A percentile compares a stretch with the other conserved stretches of the same genome.
Conservation (phyloP, 2,329 filamentous ascomycete species). For the Pseudogymnoascus sp. region DNA sequence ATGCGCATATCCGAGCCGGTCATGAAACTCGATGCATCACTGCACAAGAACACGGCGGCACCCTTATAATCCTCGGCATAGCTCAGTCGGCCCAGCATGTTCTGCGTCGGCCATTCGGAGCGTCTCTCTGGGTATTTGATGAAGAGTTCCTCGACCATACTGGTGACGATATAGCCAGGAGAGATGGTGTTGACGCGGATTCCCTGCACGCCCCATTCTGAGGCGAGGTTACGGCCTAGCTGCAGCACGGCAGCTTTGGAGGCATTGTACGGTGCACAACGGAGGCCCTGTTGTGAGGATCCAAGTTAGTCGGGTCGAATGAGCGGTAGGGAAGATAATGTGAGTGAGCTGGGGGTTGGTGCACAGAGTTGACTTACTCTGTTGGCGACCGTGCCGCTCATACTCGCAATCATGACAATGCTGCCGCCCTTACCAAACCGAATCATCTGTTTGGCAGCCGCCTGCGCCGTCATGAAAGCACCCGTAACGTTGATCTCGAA, state of each 20-base stretch:
- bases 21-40: conserved; percentile 44
- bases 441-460: conserved; percentile 51
- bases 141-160: conserved; percentile 56
- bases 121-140: conserved; percentile 26
- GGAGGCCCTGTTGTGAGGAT: conserved; percentile 39
- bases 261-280: conserved; percentile 54
- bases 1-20: conserved; percentile 45
- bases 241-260: conserved; percentile 53
- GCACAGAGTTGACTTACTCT: conserved; percentile 32
- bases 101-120: conserved; percentile 49
- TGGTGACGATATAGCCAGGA: conserved; percentile 48
- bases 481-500: conserved; percentile 63
- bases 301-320: conserved; percentile 10
- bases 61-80: conserved; percentile 39
- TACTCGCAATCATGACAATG: conserved; percentile 42
- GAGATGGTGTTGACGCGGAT: conserved; percentile 58
- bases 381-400: conserved; percentile 29
- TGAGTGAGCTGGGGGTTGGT: neutral
- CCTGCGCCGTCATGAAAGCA: conserved; percentile 60
- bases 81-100: conserved; percentile 48
- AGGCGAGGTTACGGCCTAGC: conserved; percentile 47
- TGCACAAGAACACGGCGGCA: conserved; percentile 37
- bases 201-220: conserved; percentile 52
- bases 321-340: too few relatives aligned
- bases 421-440: conserved; percentile 36